A percentile compares a stretch with the other conserved stretches of the same genome.
Conservation (phyloP, 495 filamentous ascomycete genomes). For the Cercophora samala region DNA sequence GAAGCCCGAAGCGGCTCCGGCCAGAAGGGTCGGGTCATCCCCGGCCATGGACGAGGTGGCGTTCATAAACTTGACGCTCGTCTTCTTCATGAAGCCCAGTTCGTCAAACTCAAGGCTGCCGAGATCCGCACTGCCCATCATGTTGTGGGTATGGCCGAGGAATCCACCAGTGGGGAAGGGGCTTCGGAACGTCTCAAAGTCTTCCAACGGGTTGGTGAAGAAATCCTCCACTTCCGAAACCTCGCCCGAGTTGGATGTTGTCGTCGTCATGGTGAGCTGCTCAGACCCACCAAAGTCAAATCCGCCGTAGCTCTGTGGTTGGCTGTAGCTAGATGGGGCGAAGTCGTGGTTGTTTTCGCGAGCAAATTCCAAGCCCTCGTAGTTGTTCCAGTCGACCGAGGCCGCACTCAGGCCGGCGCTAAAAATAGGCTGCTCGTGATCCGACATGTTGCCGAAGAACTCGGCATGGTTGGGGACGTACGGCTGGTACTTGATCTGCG, state of each 20-base stretch:
- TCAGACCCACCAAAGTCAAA: conserved; percentile 59
- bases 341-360: conserved; percentile 46
- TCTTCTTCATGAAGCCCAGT: conserved; percentile 51
- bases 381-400: conserved; percentile 72
- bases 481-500: conserved; percentile 50
- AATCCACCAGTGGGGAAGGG: conserved; percentile 49
- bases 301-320: conserved; percentile 64
- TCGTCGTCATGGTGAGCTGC: conserved; percentile 50
- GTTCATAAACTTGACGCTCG: conserved; percentile 40
- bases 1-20: conserved; percentile 20
- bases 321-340: conserved; percentile 64
- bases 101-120: conserved; percentile 61
- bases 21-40: conserved; percentile 33
- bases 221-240: conserved; percentile 72
- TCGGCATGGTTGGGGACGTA: conserved; percentile 54
- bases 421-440: conserved; percentile 62
- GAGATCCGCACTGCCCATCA: conserved; percentile 54
- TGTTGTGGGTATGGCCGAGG: conserved; percentile 49
- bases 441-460: conserved; percentile 51
- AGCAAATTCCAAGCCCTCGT: conserved; percentile 58
- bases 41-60: conserved; percentile 36
- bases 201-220: conserved; percentile 53
- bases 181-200: conserved; percentile 52
- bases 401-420: conserved; percentile 62
- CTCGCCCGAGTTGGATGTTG: conserved; percentile 71